Percentiles rank a stretch among this genome's conserved stretches.
These are phyloP conservation scores for Talaromyces liani DNA, from an alignment of 495 filamentous ascomycete genomes.

Conservation along the genomic window DNA sequence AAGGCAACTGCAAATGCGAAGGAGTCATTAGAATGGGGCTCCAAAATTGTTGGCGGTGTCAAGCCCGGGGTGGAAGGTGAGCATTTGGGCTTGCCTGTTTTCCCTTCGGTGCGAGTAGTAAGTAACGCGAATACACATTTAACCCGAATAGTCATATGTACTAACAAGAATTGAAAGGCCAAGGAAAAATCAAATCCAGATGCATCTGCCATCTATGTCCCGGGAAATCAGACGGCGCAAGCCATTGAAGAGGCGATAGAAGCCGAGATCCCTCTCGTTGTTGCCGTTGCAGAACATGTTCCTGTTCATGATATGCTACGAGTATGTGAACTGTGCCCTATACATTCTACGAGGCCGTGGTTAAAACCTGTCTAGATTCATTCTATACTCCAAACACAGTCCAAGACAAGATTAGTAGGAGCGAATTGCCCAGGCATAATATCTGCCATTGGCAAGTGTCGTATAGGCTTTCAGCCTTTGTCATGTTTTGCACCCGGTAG, in stretches of 20 bases:
- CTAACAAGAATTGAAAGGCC: constrained; percentile 43
- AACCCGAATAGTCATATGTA: not conserved
- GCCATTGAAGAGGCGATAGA: constrained; percentile 89
- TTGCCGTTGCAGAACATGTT: constrained; percentile 88
- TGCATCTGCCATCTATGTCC: constrained; percentile 81
- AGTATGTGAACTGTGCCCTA: constrained; percentile 33
- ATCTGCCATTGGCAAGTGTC: constrained; percentile 69
- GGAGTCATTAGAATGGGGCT: constrained; percentile 78
- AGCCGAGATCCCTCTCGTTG: constrained; percentile 78
- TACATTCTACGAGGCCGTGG: constrained; percentile 3
- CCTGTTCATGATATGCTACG: constrained; percentile 79
- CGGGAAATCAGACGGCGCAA: constrained; percentile 64
- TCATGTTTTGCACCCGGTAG: constrained; percentile 66
- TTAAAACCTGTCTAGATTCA: constrained; percentile 47
- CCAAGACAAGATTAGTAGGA: constrained; percentile 71
- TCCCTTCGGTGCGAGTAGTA: constrained; percentile 63
- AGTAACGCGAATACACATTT: constrained; percentile 9
- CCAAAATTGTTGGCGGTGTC: constrained; percentile 81
- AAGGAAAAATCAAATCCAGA: constrained; percentile 70
- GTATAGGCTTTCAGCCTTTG: constrained; percentile 82
- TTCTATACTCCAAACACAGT: constrained; percentile 72
- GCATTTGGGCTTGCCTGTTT: constrained; percentile 73
- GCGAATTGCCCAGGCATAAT: constrained; percentile 88
- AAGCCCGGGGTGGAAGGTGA: constrained; percentile 69
- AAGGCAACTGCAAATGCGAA: constrained; percentile 76